Evolutionary conservation across 1,284 basidiomycete species (phyloP).

Genomic region (Irpex lacteus): DNA sequence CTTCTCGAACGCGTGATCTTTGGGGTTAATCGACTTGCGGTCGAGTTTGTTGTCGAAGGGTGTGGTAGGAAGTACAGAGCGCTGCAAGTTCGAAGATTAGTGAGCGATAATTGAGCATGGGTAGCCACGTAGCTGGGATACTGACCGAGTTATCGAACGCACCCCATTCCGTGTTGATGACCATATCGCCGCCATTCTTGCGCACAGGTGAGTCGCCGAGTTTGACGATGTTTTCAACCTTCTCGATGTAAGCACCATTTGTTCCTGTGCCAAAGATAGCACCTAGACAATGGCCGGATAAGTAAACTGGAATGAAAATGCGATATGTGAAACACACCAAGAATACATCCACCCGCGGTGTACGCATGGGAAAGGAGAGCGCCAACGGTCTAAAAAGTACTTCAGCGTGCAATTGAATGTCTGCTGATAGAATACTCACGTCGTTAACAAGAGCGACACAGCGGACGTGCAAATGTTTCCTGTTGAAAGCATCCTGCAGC

Average conservation of each 20-base stretch:
- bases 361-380: constrained; percentile 93
- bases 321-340: constrained; percentile 44
- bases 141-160: constrained; percentile 88
- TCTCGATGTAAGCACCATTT: constrained; percentile 95
- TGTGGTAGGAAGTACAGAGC: constrained; percentile 85
- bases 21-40: constrained; percentile 91
- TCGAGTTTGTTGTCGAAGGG: constrained; percentile 94
- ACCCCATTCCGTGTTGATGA: constrained; percentile 98
- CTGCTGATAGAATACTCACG: constrained; percentile 47
- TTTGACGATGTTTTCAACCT: constrained; percentile 83
- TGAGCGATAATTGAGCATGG: constrained; percentile 9
- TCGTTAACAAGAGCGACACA: constrained; percentile 97
- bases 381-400: constrained; percentile 76
- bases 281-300: constrained; percentile 17
- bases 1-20: constrained; percentile 95
- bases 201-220: constrained; percentile 61
- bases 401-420: background rate
- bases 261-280: constrained; percentile 98
- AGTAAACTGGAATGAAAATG: background rate
- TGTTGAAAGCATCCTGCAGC: constrained; percentile 90
- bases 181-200: constrained; percentile 75
- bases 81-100: constrained; percentile 41
- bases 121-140: constrained; percentile 8
- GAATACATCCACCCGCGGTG: constrained; percentile 82
- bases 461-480: constrained; percentile 91